phyloP scores from a whole-genome alignment of 2,329 filamentous ascomycete genomes.

The Coniella vitis region DNA sequence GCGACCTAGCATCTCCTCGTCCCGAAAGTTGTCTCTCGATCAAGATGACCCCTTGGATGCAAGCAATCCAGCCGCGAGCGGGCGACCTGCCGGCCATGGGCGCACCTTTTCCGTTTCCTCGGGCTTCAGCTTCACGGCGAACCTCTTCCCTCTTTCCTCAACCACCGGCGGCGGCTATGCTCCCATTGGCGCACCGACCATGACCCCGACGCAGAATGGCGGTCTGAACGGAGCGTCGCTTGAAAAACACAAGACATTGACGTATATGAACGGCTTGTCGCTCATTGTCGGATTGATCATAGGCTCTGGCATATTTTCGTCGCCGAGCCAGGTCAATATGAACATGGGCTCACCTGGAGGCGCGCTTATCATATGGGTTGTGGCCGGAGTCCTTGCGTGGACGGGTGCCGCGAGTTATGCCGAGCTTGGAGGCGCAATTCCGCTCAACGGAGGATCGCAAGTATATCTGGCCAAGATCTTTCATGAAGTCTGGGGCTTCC shows the following conservation, averaged over 20 bases:
- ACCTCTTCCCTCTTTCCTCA: slow-evolving; percentile 85
- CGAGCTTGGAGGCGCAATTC: slow-evolving; percentile 91
- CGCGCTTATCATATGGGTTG: slow-evolving; percentile 81
- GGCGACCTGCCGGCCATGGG: slow-evolving; percentile 33
- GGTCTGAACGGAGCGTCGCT: slow-evolving; percentile 68
- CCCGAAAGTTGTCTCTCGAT: slow-evolving; percentile 80
- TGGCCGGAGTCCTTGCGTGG: slow-evolving; percentile 91
- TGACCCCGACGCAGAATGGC: slow-evolving; percentile 44
- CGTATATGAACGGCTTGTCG: slow-evolving; percentile 87
- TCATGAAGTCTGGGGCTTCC: slow-evolving; percentile 83
- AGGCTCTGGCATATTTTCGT: slow-evolving; percentile 93
- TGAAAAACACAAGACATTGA: slow-evolving; percentile 93
- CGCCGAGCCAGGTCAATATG: slow-evolving; percentile 83
- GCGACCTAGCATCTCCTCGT: slow-evolving; percentile 84
- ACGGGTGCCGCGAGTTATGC: slow-evolving; percentile 93
- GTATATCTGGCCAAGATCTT: slow-evolving; percentile 95
- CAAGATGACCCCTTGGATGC: slow-evolving; percentile 73
- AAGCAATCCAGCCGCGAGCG: slow-evolving; percentile 44
- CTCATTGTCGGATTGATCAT: slow-evolving; percentile 91
- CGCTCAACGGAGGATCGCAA: slow-evolving; percentile 88
- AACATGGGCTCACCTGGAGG: slow-evolving; percentile 90
- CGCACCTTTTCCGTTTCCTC: slow-evolving; percentile 88
- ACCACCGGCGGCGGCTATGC: slow-evolving; percentile 70
- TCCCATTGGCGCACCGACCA: slow-evolving; percentile 71
- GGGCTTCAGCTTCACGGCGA: slow-evolving; percentile 91